Evolutionary conservation across 2,329 filamentous ascomycete species (phyloP).

Genomic region (Pyrenochaeta sp.): DNA sequence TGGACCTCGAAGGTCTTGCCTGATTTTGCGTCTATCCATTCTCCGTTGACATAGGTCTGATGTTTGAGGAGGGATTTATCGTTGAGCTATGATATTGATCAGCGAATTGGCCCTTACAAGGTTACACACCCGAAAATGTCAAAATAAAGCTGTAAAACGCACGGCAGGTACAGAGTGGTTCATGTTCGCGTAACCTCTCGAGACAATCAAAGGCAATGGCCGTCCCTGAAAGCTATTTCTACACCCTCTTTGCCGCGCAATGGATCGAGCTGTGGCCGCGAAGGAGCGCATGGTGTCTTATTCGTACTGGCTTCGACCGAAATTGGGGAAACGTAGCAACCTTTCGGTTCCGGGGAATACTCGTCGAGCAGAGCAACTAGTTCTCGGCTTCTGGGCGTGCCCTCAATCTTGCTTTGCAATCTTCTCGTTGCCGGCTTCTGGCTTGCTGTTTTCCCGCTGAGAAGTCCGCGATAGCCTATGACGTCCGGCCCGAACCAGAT

Average conservation of each 20-base stretch:
- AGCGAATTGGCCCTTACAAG: too few relatives aligned
- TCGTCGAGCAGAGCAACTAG: constrained; percentile 9
- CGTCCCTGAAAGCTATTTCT: constrained; percentile 41
- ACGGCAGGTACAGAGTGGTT: constrained; percentile 52
- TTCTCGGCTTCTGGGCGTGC: constrained; percentile 6
- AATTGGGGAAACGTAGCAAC: constrained; percentile 1
- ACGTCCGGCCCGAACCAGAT: constrained; percentile 18
- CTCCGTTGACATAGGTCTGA: constrained; percentile 86
- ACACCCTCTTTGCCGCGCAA: constrained; percentile 39
- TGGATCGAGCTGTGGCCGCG: constrained; percentile 37
- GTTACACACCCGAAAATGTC: neutral
- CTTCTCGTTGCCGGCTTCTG: too few relatives aligned
- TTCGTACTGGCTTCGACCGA: too few relatives aligned
- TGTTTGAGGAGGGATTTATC: constrained; percentile 76
- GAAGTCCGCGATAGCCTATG: constrained; percentile 6
- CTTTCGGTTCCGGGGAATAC: constrained; percentile 12
- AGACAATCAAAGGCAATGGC: constrained; percentile 44
- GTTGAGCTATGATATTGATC: constrained; percentile 49
- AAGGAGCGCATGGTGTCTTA: constrained; percentile 43
- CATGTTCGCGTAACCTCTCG: constrained; percentile 53
- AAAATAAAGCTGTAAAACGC: constrained; percentile 13
- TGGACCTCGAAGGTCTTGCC: constrained; percentile 89
- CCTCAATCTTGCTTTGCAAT: too few relatives aligned
- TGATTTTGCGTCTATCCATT: constrained; percentile 86
- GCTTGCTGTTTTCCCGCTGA: too few relatives aligned